A percentile compares a stretch with the other conserved stretches of the same genome.
phyloP scores from a whole-genome alignment of 352 stramenopile species.

The Globisporangium ultimum region DNA sequence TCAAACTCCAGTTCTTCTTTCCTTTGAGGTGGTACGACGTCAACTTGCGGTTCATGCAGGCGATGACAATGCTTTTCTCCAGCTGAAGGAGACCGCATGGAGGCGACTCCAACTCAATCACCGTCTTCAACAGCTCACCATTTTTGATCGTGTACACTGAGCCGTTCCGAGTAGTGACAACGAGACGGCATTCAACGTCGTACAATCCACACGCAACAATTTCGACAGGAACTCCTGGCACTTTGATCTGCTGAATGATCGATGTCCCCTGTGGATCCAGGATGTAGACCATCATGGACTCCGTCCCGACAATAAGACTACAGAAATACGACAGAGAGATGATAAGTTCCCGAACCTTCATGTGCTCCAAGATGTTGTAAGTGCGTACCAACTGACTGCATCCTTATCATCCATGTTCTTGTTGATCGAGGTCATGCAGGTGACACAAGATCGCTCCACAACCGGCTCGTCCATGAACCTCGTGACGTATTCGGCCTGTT shows the following conservation, averaged over 20 bases:
- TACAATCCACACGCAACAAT: constrained; percentile 66
- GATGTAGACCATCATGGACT: constrained; percentile 76
- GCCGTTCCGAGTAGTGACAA: constrained; percentile 83
- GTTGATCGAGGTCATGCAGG: constrained; percentile 87
- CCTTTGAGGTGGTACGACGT: constrained; percentile 89
- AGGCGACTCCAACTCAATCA: constrained; percentile 86
- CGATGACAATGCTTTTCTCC: constrained; percentile 85
- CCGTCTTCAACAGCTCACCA: constrained; percentile 77
- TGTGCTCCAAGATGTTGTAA: not conserved
- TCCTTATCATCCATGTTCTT: constrained; percentile 87
- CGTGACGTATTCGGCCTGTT: constrained; percentile 79
- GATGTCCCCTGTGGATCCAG: constrained; percentile 73
- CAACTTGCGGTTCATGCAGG: constrained; percentile 84
- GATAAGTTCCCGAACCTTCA: not conserved
- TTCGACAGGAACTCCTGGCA: constrained; percentile 72
- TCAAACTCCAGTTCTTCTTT: constrained; percentile 89
- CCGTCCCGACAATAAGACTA: constrained; percentile 85
- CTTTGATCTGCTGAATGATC: constrained; percentile 62
- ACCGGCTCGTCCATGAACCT: constrained; percentile 79
- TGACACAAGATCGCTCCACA: constrained; percentile 71
- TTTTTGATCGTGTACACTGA: constrained; percentile 91
- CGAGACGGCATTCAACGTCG: constrained; percentile 85
- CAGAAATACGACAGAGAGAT: not conserved
- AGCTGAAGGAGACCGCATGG: constrained; percentile 72
- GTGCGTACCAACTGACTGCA: constrained; percentile 58